Conservation (phyloP, 352 stramenopile species). For the Globisporangium irregulare region DNA sequence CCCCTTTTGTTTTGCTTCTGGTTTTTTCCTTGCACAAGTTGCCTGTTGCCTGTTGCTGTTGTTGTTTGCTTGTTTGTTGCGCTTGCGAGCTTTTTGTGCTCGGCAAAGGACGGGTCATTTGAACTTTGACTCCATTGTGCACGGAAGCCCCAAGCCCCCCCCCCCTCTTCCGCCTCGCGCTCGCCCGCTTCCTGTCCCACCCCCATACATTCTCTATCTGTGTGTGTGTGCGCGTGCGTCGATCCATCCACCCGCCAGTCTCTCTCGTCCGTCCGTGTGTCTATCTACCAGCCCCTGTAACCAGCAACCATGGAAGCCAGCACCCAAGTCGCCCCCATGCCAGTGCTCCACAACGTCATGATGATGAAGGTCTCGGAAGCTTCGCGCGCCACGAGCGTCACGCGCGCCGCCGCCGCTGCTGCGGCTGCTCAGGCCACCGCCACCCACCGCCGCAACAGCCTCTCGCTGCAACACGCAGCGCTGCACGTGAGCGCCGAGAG, state of each 20-base stretch:
- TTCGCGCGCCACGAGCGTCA: slow-evolving; percentile 20
- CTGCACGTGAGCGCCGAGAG: slow-evolving; percentile 19
- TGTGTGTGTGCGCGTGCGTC: slow-evolving; percentile 13
- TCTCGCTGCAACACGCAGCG: slow-evolving; percentile 44
- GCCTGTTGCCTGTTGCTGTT: slow-evolving; percentile 2
- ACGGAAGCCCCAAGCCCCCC: slow-evolving; percentile 27
- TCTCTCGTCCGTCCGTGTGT: slow-evolving; percentile 9
- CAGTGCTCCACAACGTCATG: slow-evolving; percentile 21
- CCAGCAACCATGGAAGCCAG: slow-evolving; percentile 29
- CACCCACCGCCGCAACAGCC: slow-evolving; percentile 31
- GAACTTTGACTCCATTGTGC: slow-evolving; percentile 55
- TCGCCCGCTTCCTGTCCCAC: slow-evolving; percentile 5
- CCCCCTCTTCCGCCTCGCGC: background rate
- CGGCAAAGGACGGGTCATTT: slow-evolving; percentile 50
- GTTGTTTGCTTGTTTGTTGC: slow-evolving; percentile 5
- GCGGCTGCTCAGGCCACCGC: slow-evolving; percentile 22
- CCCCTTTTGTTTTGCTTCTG: slow-evolving; percentile 14
- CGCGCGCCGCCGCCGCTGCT: slow-evolving; percentile 12
- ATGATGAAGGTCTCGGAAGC: slow-evolving; percentile 21
- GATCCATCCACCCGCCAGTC: slow-evolving; percentile 4
- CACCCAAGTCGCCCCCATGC: slow-evolving; percentile 23
- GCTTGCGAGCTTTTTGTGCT: slow-evolving; percentile 1
- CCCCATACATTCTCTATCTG: slow-evolving; percentile 3
- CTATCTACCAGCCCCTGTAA: background rate
- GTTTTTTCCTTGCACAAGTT: slow-evolving; percentile 11